Evolutionary conservation across 116 monocot genomes (phyloP).

Genomic region (Cymodocea nodosa): DNA sequence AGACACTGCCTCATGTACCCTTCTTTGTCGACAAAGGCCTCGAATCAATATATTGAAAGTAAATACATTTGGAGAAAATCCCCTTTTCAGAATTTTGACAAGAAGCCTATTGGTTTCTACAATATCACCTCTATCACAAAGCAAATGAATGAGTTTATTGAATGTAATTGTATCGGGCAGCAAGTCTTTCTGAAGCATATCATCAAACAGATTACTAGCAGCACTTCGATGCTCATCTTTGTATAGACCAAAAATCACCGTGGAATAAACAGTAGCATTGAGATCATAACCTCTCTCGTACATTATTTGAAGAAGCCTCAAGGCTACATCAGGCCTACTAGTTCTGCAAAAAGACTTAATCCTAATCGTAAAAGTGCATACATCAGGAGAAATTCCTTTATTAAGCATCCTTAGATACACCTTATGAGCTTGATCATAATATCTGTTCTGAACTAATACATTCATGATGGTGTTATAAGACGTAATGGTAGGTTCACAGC

Average conservation of each 20-base stretch:
- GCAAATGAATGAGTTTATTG: conserved; percentile 69
- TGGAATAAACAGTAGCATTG: conserved; percentile 51
- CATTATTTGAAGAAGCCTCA: conserved; percentile 68
- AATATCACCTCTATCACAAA: conserved; percentile 57
- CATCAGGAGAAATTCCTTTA: conserved; percentile 48
- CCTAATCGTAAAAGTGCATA: conserved; percentile 64
- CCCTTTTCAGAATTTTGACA: conserved; percentile 64
- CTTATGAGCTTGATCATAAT: conserved; percentile 80
- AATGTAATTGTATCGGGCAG: conserved; percentile 59
- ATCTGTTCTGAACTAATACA: conserved; percentile 51
- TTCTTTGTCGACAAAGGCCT: conserved; percentile 57
- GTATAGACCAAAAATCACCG: conserved; percentile 53
- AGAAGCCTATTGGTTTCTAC: conserved; percentile 44
- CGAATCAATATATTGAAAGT: conserved; percentile 78
- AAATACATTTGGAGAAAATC: conserved; percentile 45
- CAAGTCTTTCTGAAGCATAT: conserved; percentile 47
- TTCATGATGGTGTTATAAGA: conserved; percentile 92
- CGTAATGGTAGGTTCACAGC: conserved; percentile 43
- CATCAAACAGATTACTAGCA: conserved; percentile 59
- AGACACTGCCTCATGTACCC: conserved; percentile 34
- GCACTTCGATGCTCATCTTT: conserved; percentile 25
- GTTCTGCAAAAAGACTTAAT: conserved; percentile 84
- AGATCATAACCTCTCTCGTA: conserved; percentile 40
- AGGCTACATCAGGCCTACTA: conserved; percentile 47
- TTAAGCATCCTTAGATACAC: conserved; percentile 87